These are phyloP conservation scores for Fusarium camptoceras DNA, from an alignment of 2,329 filamentous ascomycete genomes.

Conservation along the genomic window DNA sequence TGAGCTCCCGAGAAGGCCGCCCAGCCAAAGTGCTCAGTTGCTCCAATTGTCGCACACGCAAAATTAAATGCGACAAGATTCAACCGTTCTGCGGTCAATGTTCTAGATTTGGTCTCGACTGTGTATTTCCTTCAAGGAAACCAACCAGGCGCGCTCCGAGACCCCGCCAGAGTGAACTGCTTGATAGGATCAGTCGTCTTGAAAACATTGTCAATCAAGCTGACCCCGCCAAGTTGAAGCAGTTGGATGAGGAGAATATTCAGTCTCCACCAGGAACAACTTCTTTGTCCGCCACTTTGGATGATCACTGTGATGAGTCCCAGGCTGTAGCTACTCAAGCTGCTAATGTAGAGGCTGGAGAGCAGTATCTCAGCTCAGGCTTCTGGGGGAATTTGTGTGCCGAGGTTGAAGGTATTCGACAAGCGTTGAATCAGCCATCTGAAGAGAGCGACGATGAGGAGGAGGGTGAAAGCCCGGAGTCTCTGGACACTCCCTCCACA, in stretches of 20 bases:
- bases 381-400: slow-evolving; percentile 59
- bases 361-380: slow-evolving; percentile 56
- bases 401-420: slow-evolving; percentile 59
- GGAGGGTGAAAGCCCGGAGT: slow-evolving; percentile 50
- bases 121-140: slow-evolving; percentile 59
- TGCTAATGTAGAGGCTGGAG: slow-evolving; percentile 37
- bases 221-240: slow-evolving; percentile 49
- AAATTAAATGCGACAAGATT: slow-evolving; percentile 69
- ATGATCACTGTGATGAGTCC: slow-evolving; percentile 31
- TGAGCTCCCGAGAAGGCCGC: slow-evolving; percentile 37
- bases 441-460: slow-evolving; percentile 54
- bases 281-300: slow-evolving; percentile 14
- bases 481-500: slow-evolving; percentile 40
- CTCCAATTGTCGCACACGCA: slow-evolving; percentile 71
- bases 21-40: slow-evolving; percentile 61
- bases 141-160: slow-evolving; percentile 56
- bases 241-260: slow-evolving; percentile 39
- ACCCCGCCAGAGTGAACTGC: slow-evolving; percentile 57
- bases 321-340: slow-evolving; percentile 32
- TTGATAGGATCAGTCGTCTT: slow-evolving; percentile 58
- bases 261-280: slow-evolving; percentile 1
- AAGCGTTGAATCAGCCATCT: slow-evolving; percentile 58
- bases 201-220: slow-evolving; percentile 60
- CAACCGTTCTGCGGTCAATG: slow-evolving; percentile 67
- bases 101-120: slow-evolving; percentile 59